Evolutionary conservation across 2,329 filamentous ascomycete species (phyloP).

Genomic region (Pseudogymnoascus sp.): DNA sequence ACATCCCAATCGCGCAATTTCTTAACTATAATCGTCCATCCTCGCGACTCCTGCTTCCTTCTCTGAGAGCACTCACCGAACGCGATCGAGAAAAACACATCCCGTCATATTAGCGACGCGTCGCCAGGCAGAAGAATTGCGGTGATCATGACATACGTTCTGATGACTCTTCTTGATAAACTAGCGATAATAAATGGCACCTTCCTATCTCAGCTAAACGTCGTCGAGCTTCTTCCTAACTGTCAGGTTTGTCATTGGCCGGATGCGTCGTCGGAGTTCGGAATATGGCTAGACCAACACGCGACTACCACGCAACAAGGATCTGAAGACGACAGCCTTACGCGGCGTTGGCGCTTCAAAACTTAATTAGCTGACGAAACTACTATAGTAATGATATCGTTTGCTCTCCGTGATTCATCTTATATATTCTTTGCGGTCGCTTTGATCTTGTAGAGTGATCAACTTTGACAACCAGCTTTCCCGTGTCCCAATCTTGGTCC

Average conservation of each 20-base stretch:
- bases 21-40: neutral
- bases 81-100: neutral
- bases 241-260: neutral
- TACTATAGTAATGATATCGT: neutral
- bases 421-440: neutral
- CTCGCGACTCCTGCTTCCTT: neutral
- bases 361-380: neutral
- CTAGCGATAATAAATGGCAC: neutral
- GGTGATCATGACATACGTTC: neutral
- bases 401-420: neutral
- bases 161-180: too few relatives aligned
- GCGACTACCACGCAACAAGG: neutral
- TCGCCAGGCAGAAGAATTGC: neutral
- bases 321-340: neutral
- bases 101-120: neutral
- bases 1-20: neutral
- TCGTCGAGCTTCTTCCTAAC: neutral
- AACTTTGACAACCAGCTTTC: neutral
- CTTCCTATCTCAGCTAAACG: constrained; percentile 3
- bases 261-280: neutral
- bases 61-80: neutral
- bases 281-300: neutral
- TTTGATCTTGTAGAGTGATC: neutral
- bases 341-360: neutral
- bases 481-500: too few relatives aligned